Percentiles rank a stretch among this genome's conserved stretches.
Conservation (phyloP, 495 filamentous ascomycete species). For the Penicillium tannophilum region DNA sequence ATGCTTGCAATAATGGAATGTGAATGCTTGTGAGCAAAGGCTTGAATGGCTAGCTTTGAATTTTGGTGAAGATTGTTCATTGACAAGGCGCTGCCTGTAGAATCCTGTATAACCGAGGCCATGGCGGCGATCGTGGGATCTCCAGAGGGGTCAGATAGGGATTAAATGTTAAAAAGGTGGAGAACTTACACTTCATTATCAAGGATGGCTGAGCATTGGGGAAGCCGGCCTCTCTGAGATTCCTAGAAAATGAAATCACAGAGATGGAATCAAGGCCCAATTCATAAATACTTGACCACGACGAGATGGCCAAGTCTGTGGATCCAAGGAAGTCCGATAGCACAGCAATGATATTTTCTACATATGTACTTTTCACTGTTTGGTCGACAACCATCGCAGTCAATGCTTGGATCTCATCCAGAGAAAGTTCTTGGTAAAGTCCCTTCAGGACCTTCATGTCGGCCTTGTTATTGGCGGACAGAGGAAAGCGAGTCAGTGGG, state of each 20-base stretch:
- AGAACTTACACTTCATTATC: conserved; percentile 60
- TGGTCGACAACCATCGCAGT: conserved; percentile 34
- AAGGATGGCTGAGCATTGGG: conserved; percentile 58
- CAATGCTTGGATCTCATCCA: conserved; percentile 58
- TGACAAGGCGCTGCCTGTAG: conserved; percentile 10
- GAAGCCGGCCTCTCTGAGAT: conserved; percentile 57
- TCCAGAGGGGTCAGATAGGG: conserved; percentile 21
- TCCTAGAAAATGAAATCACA: conserved; percentile 62
- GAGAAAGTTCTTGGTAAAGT: conserved; percentile 59
- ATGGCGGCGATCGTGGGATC: conserved; percentile 56
- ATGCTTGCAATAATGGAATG: conserved; percentile 50
- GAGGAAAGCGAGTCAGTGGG: conserved; percentile 43
- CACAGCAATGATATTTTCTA: conserved; percentile 48
- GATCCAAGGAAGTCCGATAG: conserved; percentile 53
- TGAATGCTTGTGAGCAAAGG: conserved; percentile 57
- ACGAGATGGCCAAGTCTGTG: conserved; percentile 43
- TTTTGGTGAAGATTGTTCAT: conserved; percentile 38
- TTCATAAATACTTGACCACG: conserved; percentile 71
- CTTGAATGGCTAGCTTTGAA: conserved; percentile 56
- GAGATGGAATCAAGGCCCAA: conserved; percentile 83
- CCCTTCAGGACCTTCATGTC: conserved; percentile 48
- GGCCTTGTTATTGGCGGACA: conserved; percentile 49
- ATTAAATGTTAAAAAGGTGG: background rate
- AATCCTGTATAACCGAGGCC: conserved; percentile 39
- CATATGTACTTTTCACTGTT: conserved; percentile 41